phyloP scores from a whole-genome alignment of 1,139 yeast genomes.

The Candida tetrigidarum region DNA sequence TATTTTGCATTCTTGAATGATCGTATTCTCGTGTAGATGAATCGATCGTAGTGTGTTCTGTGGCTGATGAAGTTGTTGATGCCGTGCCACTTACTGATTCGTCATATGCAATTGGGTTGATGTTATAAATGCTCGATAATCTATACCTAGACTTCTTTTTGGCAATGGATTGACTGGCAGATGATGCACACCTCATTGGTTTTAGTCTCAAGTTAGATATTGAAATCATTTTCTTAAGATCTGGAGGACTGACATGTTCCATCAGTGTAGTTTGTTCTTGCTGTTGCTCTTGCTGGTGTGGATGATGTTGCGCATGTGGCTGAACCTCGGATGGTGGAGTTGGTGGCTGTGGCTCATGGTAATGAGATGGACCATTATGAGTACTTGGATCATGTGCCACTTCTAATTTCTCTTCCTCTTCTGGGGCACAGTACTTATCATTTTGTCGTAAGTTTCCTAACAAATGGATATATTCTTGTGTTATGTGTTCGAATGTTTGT shows the following conservation, averaged over 20 bases:
- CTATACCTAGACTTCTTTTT: slow-evolving; percentile 48
- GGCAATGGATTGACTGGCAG: slow-evolving; percentile 25
- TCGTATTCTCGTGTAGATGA: slow-evolving; percentile 9
- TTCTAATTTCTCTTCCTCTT: slow-evolving; percentile 16
- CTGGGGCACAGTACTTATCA: slow-evolving; percentile 8
- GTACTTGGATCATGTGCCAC: neutral
- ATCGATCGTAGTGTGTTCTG: slow-evolving; percentile 2
- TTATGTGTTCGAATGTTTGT: slow-evolving; percentile 53
- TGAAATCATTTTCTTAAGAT: slow-evolving; percentile 29
- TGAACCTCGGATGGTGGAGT: slow-evolving; percentile 7
- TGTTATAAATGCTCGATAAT: slow-evolving; percentile 41
- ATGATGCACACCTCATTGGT: slow-evolving; percentile 43
- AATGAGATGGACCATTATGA: no score
- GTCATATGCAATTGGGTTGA: slow-evolving; percentile 37
- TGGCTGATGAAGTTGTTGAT: slow-evolving; percentile 7
- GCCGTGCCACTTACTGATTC: slow-evolving; percentile 15
- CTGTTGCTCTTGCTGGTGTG: slow-evolving; percentile 8
- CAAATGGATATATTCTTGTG: slow-evolving; percentile 49
- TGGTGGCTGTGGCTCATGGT: slow-evolving; percentile 1
- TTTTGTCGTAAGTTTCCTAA: slow-evolving; percentile 19
- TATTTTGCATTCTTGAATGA: slow-evolving; percentile 13
- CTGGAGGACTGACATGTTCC: slow-evolving; percentile 17
- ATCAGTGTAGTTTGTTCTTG: neutral
- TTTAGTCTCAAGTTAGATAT: slow-evolving; percentile 44
- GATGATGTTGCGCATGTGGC: no score